Evolutionary conservation across 371 early-diverging fungal genomes (phyloP).

Genomic region (Rhizopus arrhizus): DNA sequence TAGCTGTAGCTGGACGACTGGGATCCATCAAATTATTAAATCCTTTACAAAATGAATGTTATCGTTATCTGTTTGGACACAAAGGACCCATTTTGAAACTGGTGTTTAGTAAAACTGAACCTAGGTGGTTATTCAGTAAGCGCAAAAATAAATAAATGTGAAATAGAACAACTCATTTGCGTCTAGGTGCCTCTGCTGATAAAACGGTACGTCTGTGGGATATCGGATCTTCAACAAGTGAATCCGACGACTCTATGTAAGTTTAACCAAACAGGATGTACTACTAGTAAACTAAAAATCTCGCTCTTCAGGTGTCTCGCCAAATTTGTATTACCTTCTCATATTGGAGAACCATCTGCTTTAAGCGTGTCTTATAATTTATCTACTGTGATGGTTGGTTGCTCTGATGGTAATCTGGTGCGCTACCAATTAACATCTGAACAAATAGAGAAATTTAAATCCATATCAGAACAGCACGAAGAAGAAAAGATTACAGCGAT

Average conservation of each 20-base stretch:
- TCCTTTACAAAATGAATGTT: constrained; percentile 56
- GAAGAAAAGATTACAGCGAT: constrained; percentile 2
- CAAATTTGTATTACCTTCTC: constrained; percentile 32
- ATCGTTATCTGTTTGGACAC: constrained; percentile 60
- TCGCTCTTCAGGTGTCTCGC: constrained; percentile 37
- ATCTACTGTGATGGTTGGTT: constrained; percentile 36
- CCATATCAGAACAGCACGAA: background rate
- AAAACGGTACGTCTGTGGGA: constrained; percentile 62
- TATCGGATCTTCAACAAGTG: constrained; percentile 49
- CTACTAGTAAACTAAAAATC: background rate
- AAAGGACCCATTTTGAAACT: constrained; percentile 43
- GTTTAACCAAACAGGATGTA: background rate
- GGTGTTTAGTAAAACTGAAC: constrained; percentile 49
- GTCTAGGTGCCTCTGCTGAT: constrained; percentile 55
- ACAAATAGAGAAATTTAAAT: constrained; percentile 1
- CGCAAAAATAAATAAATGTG: background rate
- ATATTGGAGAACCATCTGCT: constrained; percentile 29
- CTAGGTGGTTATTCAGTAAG: constrained; percentile 21
- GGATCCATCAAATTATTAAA: constrained; percentile 63
- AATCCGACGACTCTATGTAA: constrained; percentile 34
- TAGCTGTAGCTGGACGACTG: constrained; percentile 58
- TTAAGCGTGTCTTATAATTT: constrained; percentile 32
- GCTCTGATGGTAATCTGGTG: constrained; percentile 33
- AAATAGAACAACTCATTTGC: too few species aligned
- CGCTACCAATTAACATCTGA: constrained; percentile 21